A percentile compares a stretch with the other conserved stretches of the same genome.
These are phyloP conservation scores for Venustampulla echinocandica DNA, from an alignment of 495 filamentous ascomycete species.

Conservation along the genomic window DNA sequence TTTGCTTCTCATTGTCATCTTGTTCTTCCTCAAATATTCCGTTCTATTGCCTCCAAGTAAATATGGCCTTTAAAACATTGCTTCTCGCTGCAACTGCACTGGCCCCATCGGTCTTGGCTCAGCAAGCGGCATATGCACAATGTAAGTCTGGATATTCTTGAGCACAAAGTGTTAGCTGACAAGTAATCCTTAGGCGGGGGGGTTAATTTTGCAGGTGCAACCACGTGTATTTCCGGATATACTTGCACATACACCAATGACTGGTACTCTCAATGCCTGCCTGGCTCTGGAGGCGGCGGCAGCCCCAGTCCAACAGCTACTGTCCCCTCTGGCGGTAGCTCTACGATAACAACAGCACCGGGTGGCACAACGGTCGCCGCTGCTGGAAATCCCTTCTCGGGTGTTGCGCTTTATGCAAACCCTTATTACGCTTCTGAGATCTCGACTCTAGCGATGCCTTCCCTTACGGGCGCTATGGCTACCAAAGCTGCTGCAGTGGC, in stretches of 20 bases:
- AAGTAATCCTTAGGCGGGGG: slow-evolving; percentile 7
- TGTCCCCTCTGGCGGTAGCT: slow-evolving; percentile 1
- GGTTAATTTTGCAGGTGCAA: slow-evolving; percentile 16
- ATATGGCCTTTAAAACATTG: slow-evolving; percentile 7
- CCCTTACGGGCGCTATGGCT: slow-evolving; percentile 30
- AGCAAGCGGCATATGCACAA: slow-evolving; percentile 7
- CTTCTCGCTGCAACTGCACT: slow-evolving; percentile 4
- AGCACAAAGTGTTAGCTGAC: not conserved
- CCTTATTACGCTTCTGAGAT: slow-evolving; percentile 48
- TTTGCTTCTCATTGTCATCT: not conserved
- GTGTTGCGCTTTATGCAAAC: slow-evolving; percentile 42
- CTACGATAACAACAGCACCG: slow-evolving; percentile 19
- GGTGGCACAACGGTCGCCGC: slow-evolving; percentile 13
- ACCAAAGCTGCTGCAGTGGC: slow-evolving; percentile 38
- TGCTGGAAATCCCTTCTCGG: slow-evolving; percentile 40
- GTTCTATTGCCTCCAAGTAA: not conserved
- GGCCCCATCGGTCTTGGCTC: not conserved
- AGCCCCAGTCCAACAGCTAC: slow-evolving; percentile 9
- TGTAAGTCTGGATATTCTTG: slow-evolving; percentile 3
- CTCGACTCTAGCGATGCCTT: slow-evolving; percentile 37
- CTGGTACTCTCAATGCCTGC: slow-evolving; percentile 30
- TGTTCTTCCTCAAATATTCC: not conserved
- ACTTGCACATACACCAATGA: slow-evolving; percentile 21
- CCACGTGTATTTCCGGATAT: slow-evolving; percentile 21
- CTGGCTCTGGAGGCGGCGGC: slow-evolving; percentile 3